phyloP scores from a whole-genome alignment of 495 filamentous ascomycete species.

The Parathielavia appendiculata region DNA sequence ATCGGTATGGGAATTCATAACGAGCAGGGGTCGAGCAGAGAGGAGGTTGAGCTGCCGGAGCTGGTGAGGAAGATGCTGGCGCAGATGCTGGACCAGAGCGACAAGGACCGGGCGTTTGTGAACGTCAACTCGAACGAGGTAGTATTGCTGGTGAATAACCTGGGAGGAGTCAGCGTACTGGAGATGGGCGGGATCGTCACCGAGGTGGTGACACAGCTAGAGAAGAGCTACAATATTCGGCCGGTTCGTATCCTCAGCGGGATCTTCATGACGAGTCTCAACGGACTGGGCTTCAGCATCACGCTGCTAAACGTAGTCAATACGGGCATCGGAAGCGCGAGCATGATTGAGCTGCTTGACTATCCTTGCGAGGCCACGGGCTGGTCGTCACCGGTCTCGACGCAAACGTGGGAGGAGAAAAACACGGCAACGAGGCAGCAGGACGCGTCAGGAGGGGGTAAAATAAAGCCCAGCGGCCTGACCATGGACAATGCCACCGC shows the following conservation, averaged over 20 bases:
- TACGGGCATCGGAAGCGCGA: conserved; percentile 70
- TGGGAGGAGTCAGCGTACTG: conserved; percentile 84
- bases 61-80: conserved; percentile 73
- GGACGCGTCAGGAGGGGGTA: conserved; percentile 38
- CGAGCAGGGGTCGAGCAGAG: conserved; percentile 77
- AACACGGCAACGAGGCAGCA: conserved; percentile 42
- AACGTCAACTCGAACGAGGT: conserved; percentile 58
- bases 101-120: conserved; percentile 77
- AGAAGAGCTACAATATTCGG: conserved; percentile 60
- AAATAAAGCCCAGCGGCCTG: conserved; percentile 61
- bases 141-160: conserved; percentile 85
- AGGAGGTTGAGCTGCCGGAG: conserved; percentile 57
- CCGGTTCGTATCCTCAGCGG: conserved; percentile 63
- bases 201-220: conserved; percentile 80
- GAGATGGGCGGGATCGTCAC: conserved; percentile 84
- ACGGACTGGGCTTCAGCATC: conserved; percentile 89
- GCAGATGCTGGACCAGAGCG: conserved; percentile 72
- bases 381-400: conserved; percentile 71
- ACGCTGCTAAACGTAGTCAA: conserved; percentile 75
- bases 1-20: conserved; percentile 99
- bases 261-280: conserved; percentile 81
- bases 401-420: conserved; percentile 54
- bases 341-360: conserved; percentile 84
- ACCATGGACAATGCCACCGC: conserved; percentile 56
- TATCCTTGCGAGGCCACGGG: conserved; percentile 77